These are phyloP conservation scores for Pichia sp. DNA, from an alignment of 1,139 yeast genomes.

Conservation along the genomic window DNA sequence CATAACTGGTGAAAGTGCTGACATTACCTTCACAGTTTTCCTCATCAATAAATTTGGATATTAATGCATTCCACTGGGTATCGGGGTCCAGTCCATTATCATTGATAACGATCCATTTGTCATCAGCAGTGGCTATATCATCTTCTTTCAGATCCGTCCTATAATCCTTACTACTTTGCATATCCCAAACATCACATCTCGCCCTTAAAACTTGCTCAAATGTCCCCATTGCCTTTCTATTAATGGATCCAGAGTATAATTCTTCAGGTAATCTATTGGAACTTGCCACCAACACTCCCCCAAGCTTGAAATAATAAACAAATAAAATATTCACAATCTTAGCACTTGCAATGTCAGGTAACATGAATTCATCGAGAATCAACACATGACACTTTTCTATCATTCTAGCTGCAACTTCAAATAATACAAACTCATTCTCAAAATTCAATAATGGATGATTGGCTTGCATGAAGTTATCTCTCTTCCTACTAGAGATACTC, in stretches of 20 bases:
- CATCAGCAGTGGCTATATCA: constrained; percentile 12
- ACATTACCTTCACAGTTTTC: constrained; percentile 17
- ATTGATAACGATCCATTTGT: constrained; percentile 30
- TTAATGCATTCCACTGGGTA: constrained; percentile 36
- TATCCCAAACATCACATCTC: constrained; percentile 58
- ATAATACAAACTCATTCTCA: constrained; percentile 59
- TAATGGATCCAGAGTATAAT: constrained; percentile 57
- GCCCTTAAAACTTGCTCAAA: constrained; percentile 52
- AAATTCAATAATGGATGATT: constrained; percentile 32
- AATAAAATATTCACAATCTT: constrained; percentile 58
- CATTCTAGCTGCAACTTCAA: constrained; percentile 64
- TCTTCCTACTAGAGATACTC: constrained; percentile 39
- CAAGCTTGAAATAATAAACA: constrained; percentile 62
- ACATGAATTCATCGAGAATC: constrained; percentile 65
- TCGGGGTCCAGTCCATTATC: constrained; percentile 21
- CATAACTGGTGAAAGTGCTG: constrained; percentile 44
- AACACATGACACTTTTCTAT: constrained; percentile 51
- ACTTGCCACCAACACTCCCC: constrained; percentile 70
- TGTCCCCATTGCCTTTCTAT: constrained; percentile 47
- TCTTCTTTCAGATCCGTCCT: constrained; percentile 35
- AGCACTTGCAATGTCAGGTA: constrained; percentile 69
- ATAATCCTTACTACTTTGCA: constrained; percentile 54
- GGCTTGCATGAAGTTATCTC: constrained; percentile 21
- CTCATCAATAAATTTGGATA: constrained; percentile 20
- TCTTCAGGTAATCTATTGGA: constrained; percentile 68